Evolutionary conservation across 441 rosid species (phyloP).

Genomic region (Populus tomentosa): DNA sequence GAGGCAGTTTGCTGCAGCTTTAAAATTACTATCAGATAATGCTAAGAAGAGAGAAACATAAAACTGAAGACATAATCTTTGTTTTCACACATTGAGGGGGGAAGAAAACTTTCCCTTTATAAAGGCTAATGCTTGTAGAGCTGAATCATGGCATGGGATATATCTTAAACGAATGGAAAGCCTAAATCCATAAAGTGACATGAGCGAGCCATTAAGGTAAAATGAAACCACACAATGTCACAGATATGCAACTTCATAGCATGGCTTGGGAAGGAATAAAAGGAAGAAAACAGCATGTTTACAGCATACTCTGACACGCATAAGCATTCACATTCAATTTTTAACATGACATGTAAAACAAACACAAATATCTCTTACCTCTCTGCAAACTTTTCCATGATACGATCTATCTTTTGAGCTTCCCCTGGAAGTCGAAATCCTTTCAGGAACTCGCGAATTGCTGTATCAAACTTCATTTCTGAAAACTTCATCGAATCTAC

Average conservation of each 20-base stretch:
- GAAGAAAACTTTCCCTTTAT: not conserved
- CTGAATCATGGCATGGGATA: not conserved
- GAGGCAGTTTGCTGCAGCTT: not conserved
- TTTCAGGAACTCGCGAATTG: constrained; percentile 94
- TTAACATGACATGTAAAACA: not conserved
- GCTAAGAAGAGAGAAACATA: not conserved
- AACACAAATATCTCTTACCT: constrained; percentile 41
- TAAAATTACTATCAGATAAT: not conserved
- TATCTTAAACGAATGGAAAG: constrained; percentile 1
- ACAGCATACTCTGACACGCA: not conserved
- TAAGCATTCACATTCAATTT: not conserved
- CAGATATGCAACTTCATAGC: not conserved
- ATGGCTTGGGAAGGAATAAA: not conserved
- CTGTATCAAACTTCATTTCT: constrained; percentile 85
- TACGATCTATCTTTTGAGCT: constrained; percentile 99
- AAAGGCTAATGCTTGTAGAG: not conserved
- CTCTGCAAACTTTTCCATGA: constrained; percentile 99
- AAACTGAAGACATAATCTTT: not conserved
- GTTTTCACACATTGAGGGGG: not conserved
- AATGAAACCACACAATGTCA: not conserved
- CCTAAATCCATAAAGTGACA: not conserved
- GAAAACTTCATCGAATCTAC: constrained; percentile 92
- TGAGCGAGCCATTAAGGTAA: not conserved
- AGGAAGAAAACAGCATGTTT: not conserved
- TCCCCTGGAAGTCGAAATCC: constrained; percentile 99